Percentiles rank a stretch among this genome's conserved stretches.
These are phyloP conservation scores for Friedmanniomyces simplex DNA, from an alignment of 495 filamentous ascomycete genomes.

Conservation along the genomic window DNA sequence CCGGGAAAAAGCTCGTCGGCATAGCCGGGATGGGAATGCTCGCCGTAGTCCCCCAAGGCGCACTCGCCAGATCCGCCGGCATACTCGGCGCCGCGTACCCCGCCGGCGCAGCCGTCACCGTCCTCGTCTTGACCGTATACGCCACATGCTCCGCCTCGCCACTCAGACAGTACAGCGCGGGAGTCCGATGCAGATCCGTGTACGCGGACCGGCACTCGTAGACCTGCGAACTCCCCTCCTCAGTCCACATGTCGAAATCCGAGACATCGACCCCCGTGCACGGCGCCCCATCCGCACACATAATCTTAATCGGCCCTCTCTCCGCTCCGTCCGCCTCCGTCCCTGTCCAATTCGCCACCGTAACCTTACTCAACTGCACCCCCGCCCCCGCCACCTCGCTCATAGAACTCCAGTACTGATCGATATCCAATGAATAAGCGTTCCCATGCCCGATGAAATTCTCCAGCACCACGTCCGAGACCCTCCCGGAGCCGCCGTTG, in stretches of 20 bases:
- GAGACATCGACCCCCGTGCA: constrained; percentile 44
- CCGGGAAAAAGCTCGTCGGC: constrained; percentile 45
- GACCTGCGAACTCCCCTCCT: constrained; percentile 35
- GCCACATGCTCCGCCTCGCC: constrained; percentile 24
- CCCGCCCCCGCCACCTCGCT: constrained; percentile 27
- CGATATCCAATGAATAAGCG: constrained; percentile 44
- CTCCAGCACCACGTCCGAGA: constrained; percentile 42
- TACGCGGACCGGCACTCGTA: constrained; percentile 42
- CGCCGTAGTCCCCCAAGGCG: constrained; percentile 35
- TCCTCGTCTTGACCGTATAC: constrained; percentile 31
- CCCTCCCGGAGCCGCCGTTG: constrained; percentile 46
- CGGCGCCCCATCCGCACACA: constrained; percentile 39
- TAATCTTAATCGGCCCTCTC: constrained; percentile 41
- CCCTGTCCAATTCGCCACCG: constrained; percentile 48
- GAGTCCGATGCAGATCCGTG: constrained; percentile 26
- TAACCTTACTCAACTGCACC: constrained; percentile 42
- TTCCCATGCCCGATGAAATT: constrained; percentile 48
- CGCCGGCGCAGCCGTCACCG: constrained; percentile 30
- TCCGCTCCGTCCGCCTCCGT: constrained; percentile 40
- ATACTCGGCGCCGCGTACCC: constrained; percentile 43
- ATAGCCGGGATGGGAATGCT: constrained; percentile 47
- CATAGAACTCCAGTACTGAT: constrained; percentile 41
- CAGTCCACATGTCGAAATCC: constrained; percentile 53
- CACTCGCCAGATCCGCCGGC: constrained; percentile 34
- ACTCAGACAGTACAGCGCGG: constrained; percentile 37